A percentile compares a stretch with the other conserved stretches of the same genome.
phyloP scores from a whole-genome alignment of 2,329 filamentous ascomycete genomes.

The Graphiopsis chlorocephala region DNA sequence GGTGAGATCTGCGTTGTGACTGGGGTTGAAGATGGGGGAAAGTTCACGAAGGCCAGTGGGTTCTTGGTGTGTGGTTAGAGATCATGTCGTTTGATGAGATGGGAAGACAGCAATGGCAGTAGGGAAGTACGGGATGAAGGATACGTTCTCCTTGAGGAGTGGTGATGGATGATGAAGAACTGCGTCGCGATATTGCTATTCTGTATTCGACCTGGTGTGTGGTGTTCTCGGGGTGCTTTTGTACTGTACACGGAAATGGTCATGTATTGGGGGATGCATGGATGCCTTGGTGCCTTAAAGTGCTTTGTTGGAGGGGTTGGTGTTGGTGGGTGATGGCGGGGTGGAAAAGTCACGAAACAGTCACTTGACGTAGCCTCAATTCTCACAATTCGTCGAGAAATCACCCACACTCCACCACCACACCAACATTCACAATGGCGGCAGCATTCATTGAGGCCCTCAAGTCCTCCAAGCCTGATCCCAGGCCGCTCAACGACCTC shows the following conservation, averaged over 20 bases:
- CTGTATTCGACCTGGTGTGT: not conserved
- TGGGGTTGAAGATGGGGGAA: constrained; percentile 10
- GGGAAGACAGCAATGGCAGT: not conserved
- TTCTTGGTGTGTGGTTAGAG: constrained; percentile 1
- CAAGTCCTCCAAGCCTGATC: constrained; percentile 13
- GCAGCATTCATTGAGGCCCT: constrained; percentile 12
- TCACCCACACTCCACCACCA: not conserved
- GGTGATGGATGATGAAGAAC: not conserved
- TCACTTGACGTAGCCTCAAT: constrained; percentile 8
- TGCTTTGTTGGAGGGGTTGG: not conserved
- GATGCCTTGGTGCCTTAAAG: not conserved
- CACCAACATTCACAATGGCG: constrained; percentile 10
- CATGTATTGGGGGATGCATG: not conserved
- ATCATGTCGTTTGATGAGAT: not conserved
- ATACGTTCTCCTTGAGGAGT: not conserved
- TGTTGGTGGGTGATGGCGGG: not conserved
- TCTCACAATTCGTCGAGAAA: not conserved
- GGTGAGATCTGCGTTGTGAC: constrained; percentile 5
- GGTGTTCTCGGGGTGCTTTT: not conserved
- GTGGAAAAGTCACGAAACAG: constrained; percentile 1
- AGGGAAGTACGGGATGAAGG: no score
- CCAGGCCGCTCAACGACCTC: constrained; percentile 63
- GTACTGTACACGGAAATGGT: not conserved
- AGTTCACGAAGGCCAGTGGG: not conserved
- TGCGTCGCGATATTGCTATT: not conserved